Base-by-base conservation (phyloP, 2,329 filamentous ascomycete genomes). In the Karstenula rhodostoma region DNA sequence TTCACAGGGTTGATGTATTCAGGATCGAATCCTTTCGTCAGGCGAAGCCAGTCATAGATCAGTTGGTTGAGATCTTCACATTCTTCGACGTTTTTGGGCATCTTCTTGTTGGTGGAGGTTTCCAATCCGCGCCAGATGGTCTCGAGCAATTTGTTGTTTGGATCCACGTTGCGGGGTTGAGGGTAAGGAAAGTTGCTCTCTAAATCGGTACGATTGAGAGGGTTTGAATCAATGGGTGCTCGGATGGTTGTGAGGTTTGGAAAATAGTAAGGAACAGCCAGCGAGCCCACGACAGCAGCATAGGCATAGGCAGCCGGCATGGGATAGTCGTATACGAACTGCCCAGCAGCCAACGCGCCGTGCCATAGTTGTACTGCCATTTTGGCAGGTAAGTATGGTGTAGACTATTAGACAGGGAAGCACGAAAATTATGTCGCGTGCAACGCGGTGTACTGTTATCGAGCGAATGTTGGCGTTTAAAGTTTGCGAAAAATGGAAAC, bases 281-380 rank as follows among this genome's bases (percentile, higher is more conserved):
- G 17, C 9, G 37, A 19, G 17, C 51, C 51, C 12, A 43, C 51
- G 10, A 43, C 4, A 19, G 25, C 23, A 32, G 37, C 37, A 4
- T 32, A 54, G 37, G 25, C 37, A 23, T 54, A 54, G 27, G 37
- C 51, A 15, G 27, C 51, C 19, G 51, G 37, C 37, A 44, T 43
- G 19, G 51, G 37, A 17, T 32, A 23, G 4, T 43, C 37, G 15
- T 23, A 8, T 25, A 22, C 51, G 22, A 40, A 54, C 4, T 43
- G 17, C 35, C 13, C n/a, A 44, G 17, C 23, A 15, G 35, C 23
- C 35, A 10, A 2, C 25, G 33, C 49, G 17, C 23, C 5, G 12
- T 27, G 49, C 33, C 17, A 19, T 23, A 42, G 4, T n/a, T 42
- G 49, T 44, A 2, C 10, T 27, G 51, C 51, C 37, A 54, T 54